Conservation (phyloP, 2,329 filamentous ascomycete species). For the Lomentospora prolificans region DNA sequence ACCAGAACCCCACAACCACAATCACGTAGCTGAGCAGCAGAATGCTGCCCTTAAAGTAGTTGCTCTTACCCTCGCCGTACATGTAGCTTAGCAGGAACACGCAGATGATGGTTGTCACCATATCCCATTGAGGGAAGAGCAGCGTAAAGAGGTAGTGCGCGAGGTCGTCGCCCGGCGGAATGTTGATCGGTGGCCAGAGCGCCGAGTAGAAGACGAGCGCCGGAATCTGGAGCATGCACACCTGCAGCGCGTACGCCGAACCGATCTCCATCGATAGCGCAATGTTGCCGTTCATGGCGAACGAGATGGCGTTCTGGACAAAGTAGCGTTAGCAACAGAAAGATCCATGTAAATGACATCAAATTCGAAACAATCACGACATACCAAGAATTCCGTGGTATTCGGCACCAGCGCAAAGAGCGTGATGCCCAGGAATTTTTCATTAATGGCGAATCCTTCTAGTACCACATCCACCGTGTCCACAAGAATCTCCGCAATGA, state of each 20-base stretch:
- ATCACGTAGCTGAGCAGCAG: slow-evolving; percentile 88
- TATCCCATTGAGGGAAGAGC: slow-evolving; percentile 98
- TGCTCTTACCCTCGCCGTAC: slow-evolving; percentile 97
- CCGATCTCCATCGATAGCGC: slow-evolving; percentile 98
- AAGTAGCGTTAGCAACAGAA: slow-evolving; percentile 9
- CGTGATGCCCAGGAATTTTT: slow-evolving; percentile 95
- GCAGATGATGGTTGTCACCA: slow-evolving; percentile 92
- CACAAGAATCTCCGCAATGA: slow-evolving; percentile 94
- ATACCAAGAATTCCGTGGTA: slow-evolving; percentile 90
- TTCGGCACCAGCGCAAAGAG: slow-evolving; percentile 95
- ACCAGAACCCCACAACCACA: slow-evolving; percentile 84
- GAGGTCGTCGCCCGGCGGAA: slow-evolving; percentile 27
- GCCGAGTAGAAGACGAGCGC: slow-evolving; percentile 88
- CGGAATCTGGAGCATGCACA: slow-evolving; percentile 89
- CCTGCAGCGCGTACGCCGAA: slow-evolving; percentile 91
- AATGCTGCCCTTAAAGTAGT: slow-evolving; percentile 99
- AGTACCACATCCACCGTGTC: slow-evolving; percentile 96
- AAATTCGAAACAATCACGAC: slow-evolving; percentile 19
- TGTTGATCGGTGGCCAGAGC: slow-evolving; percentile 44
- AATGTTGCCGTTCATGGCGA: slow-evolving; percentile 99
- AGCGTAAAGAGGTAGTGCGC: slow-evolving; percentile 65
- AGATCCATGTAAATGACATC: neutral
- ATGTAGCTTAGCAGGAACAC: slow-evolving; percentile 96
- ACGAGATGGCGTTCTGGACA: slow-evolving; percentile 83
- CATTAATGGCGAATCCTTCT: slow-evolving; percentile 80